phyloP scores from a whole-genome alignment of 2,329 filamentous ascomycete species.

The Claviceps sp. region DNA sequence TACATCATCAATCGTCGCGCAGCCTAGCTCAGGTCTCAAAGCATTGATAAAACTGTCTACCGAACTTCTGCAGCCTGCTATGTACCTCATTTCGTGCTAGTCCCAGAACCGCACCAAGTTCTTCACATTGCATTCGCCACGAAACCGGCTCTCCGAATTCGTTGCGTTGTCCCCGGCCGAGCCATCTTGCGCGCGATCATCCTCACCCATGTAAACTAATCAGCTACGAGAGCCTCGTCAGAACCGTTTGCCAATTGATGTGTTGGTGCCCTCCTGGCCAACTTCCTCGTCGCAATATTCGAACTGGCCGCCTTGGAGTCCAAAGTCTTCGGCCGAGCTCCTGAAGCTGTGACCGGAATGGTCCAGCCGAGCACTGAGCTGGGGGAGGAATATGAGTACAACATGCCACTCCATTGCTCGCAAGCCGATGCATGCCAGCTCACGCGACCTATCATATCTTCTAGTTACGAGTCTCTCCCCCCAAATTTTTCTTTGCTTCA shows the following conservation, averaged over 20 bases:
- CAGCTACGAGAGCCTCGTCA: not conserved
- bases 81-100: no score
- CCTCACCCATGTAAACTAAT: not conserved
- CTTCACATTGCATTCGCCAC: no score
- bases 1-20: no score
- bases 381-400: constrained; percentile 54
- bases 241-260: not conserved
- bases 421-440: not conserved
- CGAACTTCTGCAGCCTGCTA: no score
- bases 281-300: constrained; percentile 15
- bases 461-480: constrained; percentile 82
- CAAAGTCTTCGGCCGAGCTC: constrained; percentile 47
- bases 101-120: no score
- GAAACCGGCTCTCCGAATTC: not conserved
- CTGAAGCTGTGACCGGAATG: constrained; percentile 56
- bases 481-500: constrained; percentile 87
- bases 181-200: not conserved
- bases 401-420: not conserved
- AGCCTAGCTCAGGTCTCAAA: no score
- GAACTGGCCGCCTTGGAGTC: constrained; percentile 51
- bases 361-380: constrained; percentile 53
- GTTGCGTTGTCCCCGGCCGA: not conserved
- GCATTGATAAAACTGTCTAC: no score
- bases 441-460: not conserved
- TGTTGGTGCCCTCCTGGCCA: not conserved